A percentile compares a stretch with the other conserved stretches of the same genome.
Conservation (phyloP, 2,329 filamentous ascomycete genomes). For the Colletotrichum orchidophilum region DNA sequence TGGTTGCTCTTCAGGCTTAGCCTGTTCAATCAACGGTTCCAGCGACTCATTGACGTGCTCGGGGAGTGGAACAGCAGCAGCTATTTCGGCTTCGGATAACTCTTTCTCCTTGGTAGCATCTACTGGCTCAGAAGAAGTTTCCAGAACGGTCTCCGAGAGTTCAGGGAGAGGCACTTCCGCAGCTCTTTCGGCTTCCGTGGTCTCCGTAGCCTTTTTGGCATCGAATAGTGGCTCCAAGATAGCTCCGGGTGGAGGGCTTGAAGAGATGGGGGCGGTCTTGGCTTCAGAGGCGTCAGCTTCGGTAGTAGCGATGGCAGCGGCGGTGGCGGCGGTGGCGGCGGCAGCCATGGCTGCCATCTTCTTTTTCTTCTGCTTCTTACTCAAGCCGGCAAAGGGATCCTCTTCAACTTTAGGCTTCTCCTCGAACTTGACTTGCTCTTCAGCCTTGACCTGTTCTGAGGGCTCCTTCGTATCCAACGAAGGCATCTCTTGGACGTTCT, state of each 20-base stretch:
- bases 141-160: background rate
- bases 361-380: background rate
- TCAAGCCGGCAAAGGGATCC: conserved; percentile 4
- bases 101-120: background rate
- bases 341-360: background rate
- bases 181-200: background rate
- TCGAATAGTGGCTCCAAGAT: background rate
- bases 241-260: conserved; percentile 2
- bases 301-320: too few species aligned
- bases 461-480: background rate
- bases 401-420: conserved; percentile 34
- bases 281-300: background rate
- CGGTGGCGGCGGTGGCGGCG: background rate
- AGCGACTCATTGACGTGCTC: background rate
- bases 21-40: background rate
- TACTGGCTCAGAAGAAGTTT: background rate
- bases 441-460: background rate
- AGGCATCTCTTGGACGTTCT: background rate
- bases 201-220: background rate
- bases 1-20: background rate
- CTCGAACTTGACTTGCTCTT: background rate
- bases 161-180: background rate
- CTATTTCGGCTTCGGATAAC: background rate
- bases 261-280: background rate
- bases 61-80: background rate